phyloP scores from a whole-genome alignment of 768 basidiomycete genomes.

The Erythrobasidium yunnanense region DNA sequence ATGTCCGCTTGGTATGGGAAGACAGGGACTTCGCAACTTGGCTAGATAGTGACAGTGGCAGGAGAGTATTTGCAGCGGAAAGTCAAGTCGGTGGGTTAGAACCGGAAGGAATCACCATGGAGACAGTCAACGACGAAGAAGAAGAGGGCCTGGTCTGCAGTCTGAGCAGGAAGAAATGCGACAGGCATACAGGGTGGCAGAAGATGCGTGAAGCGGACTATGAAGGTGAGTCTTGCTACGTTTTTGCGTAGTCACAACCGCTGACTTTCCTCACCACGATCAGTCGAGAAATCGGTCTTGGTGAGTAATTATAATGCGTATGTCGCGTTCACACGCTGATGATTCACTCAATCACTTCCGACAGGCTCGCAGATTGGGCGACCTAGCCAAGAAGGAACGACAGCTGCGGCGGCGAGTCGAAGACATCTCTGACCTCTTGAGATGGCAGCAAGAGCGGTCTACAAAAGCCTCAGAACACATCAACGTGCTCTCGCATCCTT shows the following conservation, averaged over 20 bases:
- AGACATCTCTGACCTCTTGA: neutral
- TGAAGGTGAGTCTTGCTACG: slow-evolving; percentile 27
- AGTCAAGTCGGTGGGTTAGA: slow-evolving; percentile 11
- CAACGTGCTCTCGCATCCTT: neutral
- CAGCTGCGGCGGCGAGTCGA: neutral
- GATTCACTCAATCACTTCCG: neutral
- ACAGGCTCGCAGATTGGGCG: neutral
- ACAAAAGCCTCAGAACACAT: neutral
- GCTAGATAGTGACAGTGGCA: slow-evolving; percentile 42
- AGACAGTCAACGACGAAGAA: slow-evolving; percentile 37
- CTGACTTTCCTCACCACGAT: neutral
- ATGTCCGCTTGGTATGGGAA: slow-evolving; percentile 70
- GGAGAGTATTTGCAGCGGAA: slow-evolving; percentile 56
- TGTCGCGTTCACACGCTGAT: neutral
- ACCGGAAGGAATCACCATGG: slow-evolving; percentile 38
- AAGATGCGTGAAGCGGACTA: slow-evolving; percentile 36
- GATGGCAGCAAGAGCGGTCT: neutral
- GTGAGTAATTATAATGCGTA: neutral
- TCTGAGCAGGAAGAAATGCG: slow-evolving; percentile 33
- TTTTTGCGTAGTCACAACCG: neutral
- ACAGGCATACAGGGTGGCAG: slow-evolving; percentile 38
- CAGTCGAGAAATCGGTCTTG: slow-evolving; percentile 8
- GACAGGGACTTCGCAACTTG: slow-evolving; percentile 67
- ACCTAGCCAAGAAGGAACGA: slow-evolving; percentile 1
- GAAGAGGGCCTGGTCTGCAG: slow-evolving; percentile 33